Evolutionary conservation across 1,139 yeast genomes (phyloP), one percentile per base, ranked within the genome.

Genomic region (Hanseniaspora sp.): DNA sequence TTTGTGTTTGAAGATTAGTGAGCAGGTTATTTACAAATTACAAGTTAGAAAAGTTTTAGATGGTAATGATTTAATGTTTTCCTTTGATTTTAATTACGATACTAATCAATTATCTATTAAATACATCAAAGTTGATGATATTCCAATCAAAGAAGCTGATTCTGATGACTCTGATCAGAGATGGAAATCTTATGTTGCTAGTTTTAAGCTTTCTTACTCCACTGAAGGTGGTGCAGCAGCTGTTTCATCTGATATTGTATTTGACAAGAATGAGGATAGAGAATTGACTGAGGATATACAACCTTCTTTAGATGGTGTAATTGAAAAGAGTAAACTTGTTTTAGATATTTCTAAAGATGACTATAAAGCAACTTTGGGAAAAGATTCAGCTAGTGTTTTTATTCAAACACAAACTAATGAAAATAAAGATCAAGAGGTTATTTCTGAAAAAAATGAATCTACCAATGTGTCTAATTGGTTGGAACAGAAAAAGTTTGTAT

Each of bases 221-320:
- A 92, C 99, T 1, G 98, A 92, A 68, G 97, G 97, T 35, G 85
- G 94, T 28, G 82, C 90, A n/a, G 80, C 86, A n/a, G 80, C 85
- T 37, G 80, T 78, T 58, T 75, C 87, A 55, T 75, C 75, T 57
- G 73, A 84, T 71, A 95, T 95, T 48, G 86, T 86, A 67, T 71
- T 83, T 56, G 83, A 79, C 60, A 72, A 82, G 11, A 78, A 78
- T 54, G 68, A 81, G 55, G 85, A 79, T 48, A 73, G 71, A 44
- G 78, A 77, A 31, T 80, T 73, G 37, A 67, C 63, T 11, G 68
- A 64, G 3, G 61, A 60, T 31, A 58, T 55, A 17, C 59, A 53
- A 37, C 58, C 35, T 3, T 56, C 57, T 57, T 52, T 57, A 66
- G 54, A 60, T 61, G 57, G 63, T 11, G 55, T 64, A 54, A 60